These are phyloP conservation scores for Mrakia gelida DNA, from an alignment of 768 basidiomycete species.

Conservation along the genomic window DNA sequence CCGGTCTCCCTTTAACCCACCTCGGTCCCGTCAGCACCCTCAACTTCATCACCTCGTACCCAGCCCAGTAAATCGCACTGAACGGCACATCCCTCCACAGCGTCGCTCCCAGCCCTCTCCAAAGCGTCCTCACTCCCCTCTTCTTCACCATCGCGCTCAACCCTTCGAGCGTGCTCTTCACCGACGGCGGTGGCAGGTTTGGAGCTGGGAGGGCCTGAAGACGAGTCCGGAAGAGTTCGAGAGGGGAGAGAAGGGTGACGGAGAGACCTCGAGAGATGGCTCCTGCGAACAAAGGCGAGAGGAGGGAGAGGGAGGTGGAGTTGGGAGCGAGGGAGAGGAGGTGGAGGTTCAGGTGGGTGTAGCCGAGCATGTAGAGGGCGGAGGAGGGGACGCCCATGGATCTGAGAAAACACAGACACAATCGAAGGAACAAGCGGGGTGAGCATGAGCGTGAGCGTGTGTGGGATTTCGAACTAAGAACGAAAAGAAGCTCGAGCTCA, in stretches of 20 bases:
- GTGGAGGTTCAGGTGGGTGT: conserved; percentile 64
- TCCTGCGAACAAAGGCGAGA: conserved; percentile 75
- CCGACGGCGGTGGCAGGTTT: conserved; percentile 39
- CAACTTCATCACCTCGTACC: conserved; percentile 77
- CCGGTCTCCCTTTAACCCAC: conserved; percentile 24
- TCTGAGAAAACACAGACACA: conserved; percentile 46
- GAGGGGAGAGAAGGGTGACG: conserved; percentile 72
- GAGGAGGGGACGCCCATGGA: conserved; percentile 87
- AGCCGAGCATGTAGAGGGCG: conserved; percentile 90
- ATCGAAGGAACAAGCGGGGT: background rate
- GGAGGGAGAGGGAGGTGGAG: conserved; percentile 47
- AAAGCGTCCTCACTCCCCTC: conserved; percentile 68
- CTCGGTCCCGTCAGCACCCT: conserved; percentile 25
- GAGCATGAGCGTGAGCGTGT: conserved; percentile 5
- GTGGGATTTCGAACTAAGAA: conserved; percentile 14
- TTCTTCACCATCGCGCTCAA: conserved; percentile 58
- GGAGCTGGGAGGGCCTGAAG: conserved; percentile 60
- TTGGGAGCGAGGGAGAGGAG: conserved; percentile 53
- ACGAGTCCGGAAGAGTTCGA: conserved; percentile 90
- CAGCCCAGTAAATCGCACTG: conserved; percentile 93
- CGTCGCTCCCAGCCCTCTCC: conserved; percentile 86
- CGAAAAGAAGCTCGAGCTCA: conserved; percentile 47
- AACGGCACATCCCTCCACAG: conserved; percentile 98
- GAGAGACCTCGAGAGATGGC: conserved; percentile 74
- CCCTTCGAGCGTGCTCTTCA: conserved; percentile 43